Base-by-base conservation (phyloP, 768 basidiomycete genomes). In the Pulveroboletus sp. region DNA sequence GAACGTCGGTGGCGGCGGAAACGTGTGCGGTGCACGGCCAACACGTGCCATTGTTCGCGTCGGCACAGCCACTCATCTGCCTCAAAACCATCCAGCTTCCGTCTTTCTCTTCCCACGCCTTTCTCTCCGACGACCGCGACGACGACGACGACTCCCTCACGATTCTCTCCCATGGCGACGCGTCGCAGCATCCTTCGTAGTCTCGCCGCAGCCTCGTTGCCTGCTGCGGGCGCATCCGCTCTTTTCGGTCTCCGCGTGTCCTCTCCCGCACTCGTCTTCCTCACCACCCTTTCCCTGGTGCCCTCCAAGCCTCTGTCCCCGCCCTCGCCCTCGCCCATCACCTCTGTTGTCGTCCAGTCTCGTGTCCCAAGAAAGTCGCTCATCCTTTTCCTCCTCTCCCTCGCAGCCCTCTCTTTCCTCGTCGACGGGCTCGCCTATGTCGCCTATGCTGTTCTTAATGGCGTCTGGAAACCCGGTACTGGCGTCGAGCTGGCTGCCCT, bases 371-470 rank as follows among this genome's bases (percentile, higher is more conserved):
- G 94, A 62, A 81, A 87, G 50, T 77, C 78, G 35, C 68, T 84
- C 51, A 92, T 97, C 63, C 75, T 94, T 40, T 65, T 76, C 36
- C 71, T 90, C 51, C 75, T 94, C 40, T 80, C 85, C 42, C 71
- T 93, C 45, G 63, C 77, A 20, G 78, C 87, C n/a, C 65, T 85
- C 43, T 83, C 86, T 14, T 94, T 82, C 64, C 73, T 94, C 43
- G 68, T 82, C 25, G 91, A 95, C 61, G 93, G 90, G 13, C 73
- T 85, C 27, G 75, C 84, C 14, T 85, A 89, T 58, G 80, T 87
- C 36, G 70, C 79, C 5, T 78, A 75, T 61, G 78, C 84, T 17
- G 73, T 92, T 36, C 61, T 91, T 48, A 73, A 78, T 55, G 81
- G 83, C 56, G 51, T 72, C 10, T 92, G 91, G 89, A 78, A 77